phyloP scores from a whole-genome alignment of 441 rosid genomes.

The Pelargonium australe region DNA sequence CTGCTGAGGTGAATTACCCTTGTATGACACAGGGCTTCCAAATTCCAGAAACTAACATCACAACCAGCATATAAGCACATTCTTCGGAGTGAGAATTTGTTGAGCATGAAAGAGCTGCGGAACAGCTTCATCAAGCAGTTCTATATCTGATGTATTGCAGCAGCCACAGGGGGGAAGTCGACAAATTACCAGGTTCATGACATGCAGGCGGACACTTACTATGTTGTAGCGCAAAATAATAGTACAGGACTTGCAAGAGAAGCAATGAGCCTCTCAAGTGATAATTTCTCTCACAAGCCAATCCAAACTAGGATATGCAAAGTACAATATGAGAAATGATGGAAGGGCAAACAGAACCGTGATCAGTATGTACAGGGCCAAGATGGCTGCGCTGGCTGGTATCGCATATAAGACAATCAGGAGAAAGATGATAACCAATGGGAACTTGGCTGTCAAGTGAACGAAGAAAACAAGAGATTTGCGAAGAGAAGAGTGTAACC shows the following conservation, averaged over 20 bases:
- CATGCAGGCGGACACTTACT: conserved; percentile 2
- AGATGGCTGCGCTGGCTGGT: conserved; percentile 73
- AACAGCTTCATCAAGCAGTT: not conserved
- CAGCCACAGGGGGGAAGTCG: conserved; percentile 25
- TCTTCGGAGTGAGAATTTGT: not conserved
- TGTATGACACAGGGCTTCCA: not conserved
- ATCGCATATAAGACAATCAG: conserved; percentile 65
- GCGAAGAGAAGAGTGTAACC: conserved; percentile 43
- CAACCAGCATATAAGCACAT: conserved; percentile 9
- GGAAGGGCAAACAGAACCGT: conserved; percentile 71
- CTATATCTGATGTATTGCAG: conserved; percentile 3
- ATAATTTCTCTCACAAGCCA: conserved; percentile 79
- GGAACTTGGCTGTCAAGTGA: conserved; percentile 66
- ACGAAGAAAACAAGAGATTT: conserved; percentile 61
- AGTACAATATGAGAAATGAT: conserved; percentile 63
- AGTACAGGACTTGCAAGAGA: conserved; percentile 16
- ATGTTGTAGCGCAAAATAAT: conserved; percentile 18
- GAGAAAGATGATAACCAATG: conserved; percentile 61
- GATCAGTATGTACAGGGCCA: conserved; percentile 60
- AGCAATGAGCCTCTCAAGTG: conserved; percentile 32
- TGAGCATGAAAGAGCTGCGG: not conserved
- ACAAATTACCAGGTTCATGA: conserved; percentile 19
- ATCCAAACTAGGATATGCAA: conserved; percentile 67
- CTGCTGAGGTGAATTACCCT: not conserved
- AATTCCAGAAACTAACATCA: conserved; percentile 4